Conservation (phyloP, 176 grass and related monocot genomes). For the Ananas comosus region DNA sequence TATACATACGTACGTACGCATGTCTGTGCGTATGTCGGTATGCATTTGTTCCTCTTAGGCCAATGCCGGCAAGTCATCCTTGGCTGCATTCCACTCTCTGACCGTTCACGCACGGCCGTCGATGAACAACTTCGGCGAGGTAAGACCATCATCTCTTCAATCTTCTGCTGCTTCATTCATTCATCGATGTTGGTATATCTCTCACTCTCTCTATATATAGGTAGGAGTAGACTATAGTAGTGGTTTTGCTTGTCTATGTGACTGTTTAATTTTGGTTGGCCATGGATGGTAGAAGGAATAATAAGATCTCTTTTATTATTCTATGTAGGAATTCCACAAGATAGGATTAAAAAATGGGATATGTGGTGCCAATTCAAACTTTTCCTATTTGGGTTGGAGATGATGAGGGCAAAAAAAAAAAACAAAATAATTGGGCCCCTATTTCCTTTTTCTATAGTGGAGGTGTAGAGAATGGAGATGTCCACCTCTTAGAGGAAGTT, state of each 20-base stretch:
- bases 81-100: slow-evolving; percentile 33
- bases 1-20: background rate
- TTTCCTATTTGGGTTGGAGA: background rate
- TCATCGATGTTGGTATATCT: background rate
- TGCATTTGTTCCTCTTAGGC: background rate
- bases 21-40: background rate
- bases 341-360: background rate
- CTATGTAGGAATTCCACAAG: slow-evolving; percentile 22
- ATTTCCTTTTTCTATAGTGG: background rate
- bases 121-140: background rate
- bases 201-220: slow-evolving; percentile 1
- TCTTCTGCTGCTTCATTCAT: background rate
- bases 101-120: slow-evolving; percentile 15
- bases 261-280: slow-evolving; percentile 12
- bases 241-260: slow-evolving; percentile 10
- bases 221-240: slow-evolving; percentile 2
- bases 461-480: background rate
- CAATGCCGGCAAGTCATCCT: slow-evolving; percentile 34
- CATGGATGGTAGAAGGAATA: slow-evolving; percentile 32
- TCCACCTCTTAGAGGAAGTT: background rate
- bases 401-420: background rate
- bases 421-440: background rate
- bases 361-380: background rate
- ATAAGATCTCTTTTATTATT: slow-evolving; percentile 22
- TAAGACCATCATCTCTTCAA: background rate